Evolutionary conservation across 148 eudicot genomes (phyloP), one percentile per base, ranked within the genome.

Genomic region (Rheum nobile): DNA sequence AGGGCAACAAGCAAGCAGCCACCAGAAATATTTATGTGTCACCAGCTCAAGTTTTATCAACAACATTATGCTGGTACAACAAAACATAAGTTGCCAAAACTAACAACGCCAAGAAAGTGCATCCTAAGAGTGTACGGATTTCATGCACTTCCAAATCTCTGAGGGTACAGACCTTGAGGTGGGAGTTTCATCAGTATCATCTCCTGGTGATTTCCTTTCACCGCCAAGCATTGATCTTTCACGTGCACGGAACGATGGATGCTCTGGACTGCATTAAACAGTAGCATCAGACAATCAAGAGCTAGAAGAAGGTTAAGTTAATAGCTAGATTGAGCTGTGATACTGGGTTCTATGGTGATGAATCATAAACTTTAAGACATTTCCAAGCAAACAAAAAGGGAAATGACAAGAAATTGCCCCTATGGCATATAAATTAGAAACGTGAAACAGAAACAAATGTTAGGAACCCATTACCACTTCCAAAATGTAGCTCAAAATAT

Each of bases 161-260:
- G 28, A 55, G 22, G 31, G 13, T 55, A 75, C 47, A 22, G 73
- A 94, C 98, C 98, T 91, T 81, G 97, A 88, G 83, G 96, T 72
- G 78, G 83, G 83, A 65, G 84, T 76, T 43, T 88, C 89, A 69
- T 88, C 85, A 44, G 81, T 74, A 82, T 47, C 83, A 73, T 90
- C 93, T 83, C 88, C 77, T 61, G 81, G 82, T 34, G 91, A 79
- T 79, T 87, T 90, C 74, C 85, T 85, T 71, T 90, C 97, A 57
- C 91, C 92, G 47, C 98, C 84, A 80, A 95, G 93, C 97, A 95
- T 87, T n/a, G n/a, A n/a, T n/a, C n/a, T n/a, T n/a, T n/a, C n/a
- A n/a, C n/a, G n/a, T n/a, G n/a, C n/a, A n/a, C 67, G 93, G 42
- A 85, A 76, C 63, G 92, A 95, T 73, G 98, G 97, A 86, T 95